These are phyloP conservation scores for Phallus indusiatus DNA, from an alignment of 768 basidiomycete species.

Conservation along the genomic window DNA sequence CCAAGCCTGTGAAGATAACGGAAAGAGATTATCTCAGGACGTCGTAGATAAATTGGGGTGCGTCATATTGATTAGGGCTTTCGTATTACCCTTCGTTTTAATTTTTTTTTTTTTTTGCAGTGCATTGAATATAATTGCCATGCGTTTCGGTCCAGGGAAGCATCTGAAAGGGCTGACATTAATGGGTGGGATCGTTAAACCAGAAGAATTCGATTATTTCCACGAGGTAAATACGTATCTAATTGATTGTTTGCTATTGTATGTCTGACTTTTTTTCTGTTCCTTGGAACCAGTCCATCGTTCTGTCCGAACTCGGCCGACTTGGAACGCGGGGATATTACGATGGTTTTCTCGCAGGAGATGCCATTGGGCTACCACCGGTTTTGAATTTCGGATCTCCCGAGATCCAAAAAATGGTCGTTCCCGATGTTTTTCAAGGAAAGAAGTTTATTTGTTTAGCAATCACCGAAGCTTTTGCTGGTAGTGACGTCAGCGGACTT, in stretches of 20 bases:
- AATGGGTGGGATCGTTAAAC: slow-evolving; percentile 64
- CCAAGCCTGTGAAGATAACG: slow-evolving; percentile 69
- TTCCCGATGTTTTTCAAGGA: slow-evolving; percentile 65
- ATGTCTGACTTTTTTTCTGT: background rate
- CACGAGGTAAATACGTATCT: slow-evolving; percentile 61
- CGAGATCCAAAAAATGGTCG: slow-evolving; percentile 57
- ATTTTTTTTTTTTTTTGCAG: slow-evolving; percentile 26
- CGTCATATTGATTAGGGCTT: slow-evolving; percentile 19
- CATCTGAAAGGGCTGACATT: slow-evolving; percentile 72
- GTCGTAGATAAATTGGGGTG: slow-evolving; percentile 82
- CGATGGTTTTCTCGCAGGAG: slow-evolving; percentile 73
- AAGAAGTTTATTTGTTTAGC: slow-evolving; percentile 86
- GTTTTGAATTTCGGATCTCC: slow-evolving; percentile 81
- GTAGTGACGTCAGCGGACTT: slow-evolving; percentile 75
- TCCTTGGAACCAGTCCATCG: slow-evolving; percentile 45
- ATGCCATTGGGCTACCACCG: slow-evolving; percentile 82
- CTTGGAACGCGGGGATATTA: slow-evolving; percentile 81
- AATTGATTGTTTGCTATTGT: background rate
- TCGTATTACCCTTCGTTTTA: background rate
- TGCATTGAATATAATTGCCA: slow-evolving; percentile 69
- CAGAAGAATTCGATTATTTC: slow-evolving; percentile 91
- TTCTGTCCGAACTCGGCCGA: slow-evolving; percentile 74
- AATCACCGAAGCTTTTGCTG: slow-evolving; percentile 90
- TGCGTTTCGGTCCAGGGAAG: slow-evolving; percentile 87
- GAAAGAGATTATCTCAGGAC: slow-evolving; percentile 76